Percentiles rank a stretch among this genome's conserved stretches.
phyloP scores from a whole-genome alignment of 208 protist genomes.

The Angomonas desouzai region DNA sequence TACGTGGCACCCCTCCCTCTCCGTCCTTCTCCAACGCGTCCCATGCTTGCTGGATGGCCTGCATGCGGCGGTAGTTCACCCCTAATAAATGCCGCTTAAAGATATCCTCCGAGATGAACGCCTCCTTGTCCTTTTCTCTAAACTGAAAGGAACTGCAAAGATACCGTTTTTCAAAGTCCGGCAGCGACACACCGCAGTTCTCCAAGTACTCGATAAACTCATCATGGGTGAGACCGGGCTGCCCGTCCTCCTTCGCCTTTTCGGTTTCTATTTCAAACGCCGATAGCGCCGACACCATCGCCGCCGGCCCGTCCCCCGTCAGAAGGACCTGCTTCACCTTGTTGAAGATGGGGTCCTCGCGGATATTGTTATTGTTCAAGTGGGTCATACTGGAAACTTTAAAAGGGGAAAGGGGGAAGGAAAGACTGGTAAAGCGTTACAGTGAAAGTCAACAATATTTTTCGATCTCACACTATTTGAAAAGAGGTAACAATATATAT shows the following conservation, averaged over 20 bases:
- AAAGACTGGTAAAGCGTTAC: too few relatives aligned
- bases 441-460: too few relatives aligned
- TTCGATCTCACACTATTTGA: too few relatives aligned
- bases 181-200: constrained; percentile 39
- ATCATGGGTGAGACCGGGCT: constrained; percentile 46
- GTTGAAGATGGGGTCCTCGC: constrained; percentile 71
- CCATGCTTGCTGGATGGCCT: constrained; percentile 68
- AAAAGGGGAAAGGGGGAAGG: too few relatives aligned
- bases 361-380: constrained; percentile 63
- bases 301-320: constrained; percentile 28
- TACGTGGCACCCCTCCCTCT: constrained; percentile 26
- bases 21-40: constrained; percentile 36
- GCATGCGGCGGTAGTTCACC: constrained; percentile 61
- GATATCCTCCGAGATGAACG: constrained; percentile 42
- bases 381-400: constrained; percentile 14
- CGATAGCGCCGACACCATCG: constrained; percentile 54
- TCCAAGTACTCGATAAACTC: constrained; percentile 51
- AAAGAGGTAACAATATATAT: too few relatives aligned
- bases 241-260: constrained; percentile 23
- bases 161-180: constrained; percentile 50
- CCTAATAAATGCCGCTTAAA: constrained; percentile 81
- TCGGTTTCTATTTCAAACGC: constrained; percentile 46
- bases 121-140: constrained; percentile 40
- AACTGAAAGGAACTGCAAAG: constrained; percentile 58
- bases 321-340: constrained; percentile 66